These are phyloP conservation scores for Aspergillus transmontanensis DNA, from an alignment of 2,329 filamentous ascomycete genomes.

Conservation along the genomic window DNA sequence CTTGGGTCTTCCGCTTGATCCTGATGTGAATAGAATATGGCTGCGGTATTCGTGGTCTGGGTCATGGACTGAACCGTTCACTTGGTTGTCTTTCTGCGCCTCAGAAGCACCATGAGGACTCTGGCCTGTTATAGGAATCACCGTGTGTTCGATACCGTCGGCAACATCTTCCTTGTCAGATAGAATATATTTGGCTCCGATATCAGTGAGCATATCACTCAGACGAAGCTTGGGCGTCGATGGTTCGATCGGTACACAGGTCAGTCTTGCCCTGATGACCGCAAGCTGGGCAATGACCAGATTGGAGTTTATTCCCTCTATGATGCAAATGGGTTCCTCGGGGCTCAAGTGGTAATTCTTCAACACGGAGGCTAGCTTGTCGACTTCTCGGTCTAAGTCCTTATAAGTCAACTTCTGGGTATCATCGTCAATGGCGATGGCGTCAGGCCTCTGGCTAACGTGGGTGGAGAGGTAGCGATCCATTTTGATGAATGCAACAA, in stretches of 20 bases:
- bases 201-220: constrained; percentile 3
- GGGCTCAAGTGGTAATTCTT: not conserved
- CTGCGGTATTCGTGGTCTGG: constrained; percentile 10
- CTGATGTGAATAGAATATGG: constrained; percentile 61
- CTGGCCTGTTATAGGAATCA: constrained; percentile 5
- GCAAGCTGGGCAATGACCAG: constrained; percentile 13
- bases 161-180: not conserved
- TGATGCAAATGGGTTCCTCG: constrained; percentile 11
- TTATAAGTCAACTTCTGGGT: constrained; percentile 1
- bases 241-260: constrained; percentile 10
- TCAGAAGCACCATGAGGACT: not conserved
- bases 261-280: constrained; percentile 8
- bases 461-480: not conserved
- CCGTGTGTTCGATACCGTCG: not conserved
- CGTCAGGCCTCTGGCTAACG: not conserved
- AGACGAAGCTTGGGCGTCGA: constrained; percentile 8
- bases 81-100: not conserved
- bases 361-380: not conserved
- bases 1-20: constrained; percentile 72
- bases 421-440: constrained; percentile 7
- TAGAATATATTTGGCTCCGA: constrained; percentile 9
- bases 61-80: not conserved
- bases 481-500: not conserved
- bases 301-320: not conserved
- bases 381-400: constrained; percentile 6